Conservation (phyloP, 805 yeast genomes). For the Suhomyces sp. region DNA sequence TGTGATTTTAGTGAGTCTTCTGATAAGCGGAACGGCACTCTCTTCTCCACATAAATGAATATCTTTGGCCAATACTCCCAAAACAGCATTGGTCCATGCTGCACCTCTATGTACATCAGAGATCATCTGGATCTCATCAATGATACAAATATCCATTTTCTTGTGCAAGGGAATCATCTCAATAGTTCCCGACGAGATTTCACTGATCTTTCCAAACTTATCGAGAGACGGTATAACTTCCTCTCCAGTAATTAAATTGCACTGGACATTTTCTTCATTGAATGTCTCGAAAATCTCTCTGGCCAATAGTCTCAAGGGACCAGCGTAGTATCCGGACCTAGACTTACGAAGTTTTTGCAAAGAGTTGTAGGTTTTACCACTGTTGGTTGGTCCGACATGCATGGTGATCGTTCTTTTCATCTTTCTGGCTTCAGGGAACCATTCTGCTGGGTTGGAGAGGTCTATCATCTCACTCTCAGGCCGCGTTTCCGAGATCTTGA, state of each 20-base stretch:
- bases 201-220: slow-evolving; percentile 67
- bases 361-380: slow-evolving; percentile 91
- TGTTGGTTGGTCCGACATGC: slow-evolving; percentile 97
- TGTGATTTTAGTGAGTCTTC: slow-evolving; percentile 56
- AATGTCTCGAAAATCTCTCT: slow-evolving; percentile 87
- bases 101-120: slow-evolving; percentile 76
- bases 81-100: slow-evolving; percentile 90
- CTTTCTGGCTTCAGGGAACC: slow-evolving; percentile 85
- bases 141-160: slow-evolving; percentile 79
- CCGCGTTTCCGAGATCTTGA: slow-evolving; percentile 9
- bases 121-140: slow-evolving; percentile 97
- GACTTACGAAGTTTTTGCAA: slow-evolving; percentile 62
- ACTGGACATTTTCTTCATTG: slow-evolving; percentile 58
- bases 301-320: slow-evolving; percentile 87
- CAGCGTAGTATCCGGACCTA: slow-evolving; percentile 84
- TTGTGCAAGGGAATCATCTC: slow-evolving; percentile 81
- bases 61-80: slow-evolving; percentile 84
- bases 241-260: slow-evolving; percentile 94
- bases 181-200: slow-evolving; percentile 80
- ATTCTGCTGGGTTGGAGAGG: slow-evolving; percentile 42
- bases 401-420: slow-evolving; percentile 75
- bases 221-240: slow-evolving; percentile 76
- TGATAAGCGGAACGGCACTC: slow-evolving; percentile 68
- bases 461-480: slow-evolving; percentile 18
- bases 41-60: slow-evolving; percentile 94